Evolutionary conservation across 208 protist genomes (phyloP).

Genomic region (Leptomonas seymouri): DNA sequence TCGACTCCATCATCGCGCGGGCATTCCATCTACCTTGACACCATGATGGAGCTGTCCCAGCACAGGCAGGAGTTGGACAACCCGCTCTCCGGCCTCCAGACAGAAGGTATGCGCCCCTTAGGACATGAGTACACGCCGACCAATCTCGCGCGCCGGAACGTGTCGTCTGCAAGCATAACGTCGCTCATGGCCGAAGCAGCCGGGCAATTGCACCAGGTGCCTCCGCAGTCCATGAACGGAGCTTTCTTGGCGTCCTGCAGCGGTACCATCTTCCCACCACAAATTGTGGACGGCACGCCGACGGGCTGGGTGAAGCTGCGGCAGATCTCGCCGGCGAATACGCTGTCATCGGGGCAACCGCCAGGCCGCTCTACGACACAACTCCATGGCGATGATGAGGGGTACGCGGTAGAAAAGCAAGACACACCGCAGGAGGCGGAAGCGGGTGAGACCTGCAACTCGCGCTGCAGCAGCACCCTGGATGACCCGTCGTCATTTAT

Average conservation of each 20-base stretch:
- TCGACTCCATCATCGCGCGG: conserved; percentile 12
- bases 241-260: not conserved
- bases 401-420: not conserved
- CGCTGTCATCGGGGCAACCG: conserved; percentile 12
- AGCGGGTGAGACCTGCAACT: not conserved
- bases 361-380: not conserved
- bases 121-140: conserved; percentile 2
- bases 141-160: not conserved
- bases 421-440: not conserved
- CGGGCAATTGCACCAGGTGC: not conserved
- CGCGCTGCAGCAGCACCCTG: conserved; percentile 3
- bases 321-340: conserved; percentile 6
- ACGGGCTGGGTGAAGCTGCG: conserved; percentile 20
- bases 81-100: conserved; percentile 11
- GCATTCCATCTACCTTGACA: conserved; percentile 32
- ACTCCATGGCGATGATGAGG: not conserved
- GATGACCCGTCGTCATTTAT: not conserved
- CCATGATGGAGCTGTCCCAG: conserved; percentile 24
- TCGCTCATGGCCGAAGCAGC: not conserved
- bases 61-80: conserved; percentile 24
- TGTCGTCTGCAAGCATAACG: conserved; percentile 8
- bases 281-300: conserved; percentile 9
- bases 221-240: conserved; percentile 1
- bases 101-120: not conserved
- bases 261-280: conserved; percentile 4